These are phyloP conservation scores for Drosera capensis DNA, from an alignment of 148 eudicot genomes.

Conservation along the genomic window DNA sequence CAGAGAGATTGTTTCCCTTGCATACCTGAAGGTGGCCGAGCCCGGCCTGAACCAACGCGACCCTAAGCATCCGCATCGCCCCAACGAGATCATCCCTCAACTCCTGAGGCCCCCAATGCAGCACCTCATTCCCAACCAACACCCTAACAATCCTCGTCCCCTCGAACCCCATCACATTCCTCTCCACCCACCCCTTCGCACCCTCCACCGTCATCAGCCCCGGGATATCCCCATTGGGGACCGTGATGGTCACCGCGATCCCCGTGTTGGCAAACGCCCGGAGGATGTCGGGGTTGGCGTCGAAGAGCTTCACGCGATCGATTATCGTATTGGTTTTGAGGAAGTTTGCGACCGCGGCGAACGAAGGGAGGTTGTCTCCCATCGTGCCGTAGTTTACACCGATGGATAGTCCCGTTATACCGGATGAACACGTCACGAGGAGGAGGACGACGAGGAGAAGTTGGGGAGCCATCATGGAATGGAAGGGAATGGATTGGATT, in stretches of 20 bases:
- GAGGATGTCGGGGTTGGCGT: slow-evolving; percentile 38
- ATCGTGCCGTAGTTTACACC: slow-evolving; percentile 71
- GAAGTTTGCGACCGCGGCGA: slow-evolving; percentile 37
- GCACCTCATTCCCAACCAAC: slow-evolving; percentile 62
- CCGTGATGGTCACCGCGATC: slow-evolving; percentile 33
- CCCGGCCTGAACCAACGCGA: slow-evolving; percentile 23
- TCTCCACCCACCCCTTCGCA: slow-evolving; percentile 39
- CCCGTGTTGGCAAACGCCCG: slow-evolving; percentile 39
- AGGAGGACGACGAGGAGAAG: too few species aligned
- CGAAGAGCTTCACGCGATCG: slow-evolving; percentile 41
- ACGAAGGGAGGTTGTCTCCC: slow-evolving; percentile 62
- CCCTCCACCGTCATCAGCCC: slow-evolving; percentile 17
- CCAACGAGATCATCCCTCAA: slow-evolving; percentile 29
- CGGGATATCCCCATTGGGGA: slow-evolving; percentile 39
- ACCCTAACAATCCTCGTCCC: slow-evolving; percentile 29
- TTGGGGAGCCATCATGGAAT: too few species aligned
- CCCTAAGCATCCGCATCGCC: slow-evolving; percentile 35
- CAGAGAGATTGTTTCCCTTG: too few species aligned
- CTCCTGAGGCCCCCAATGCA: slow-evolving; percentile 23
- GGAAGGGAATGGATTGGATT: too few species aligned
- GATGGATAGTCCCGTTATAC: too few species aligned
- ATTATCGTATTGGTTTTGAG: slow-evolving; percentile 40
- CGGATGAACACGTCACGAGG: too few species aligned
- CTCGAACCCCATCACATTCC: slow-evolving; percentile 23
- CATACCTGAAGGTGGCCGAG: slow-evolving; percentile 14